These are phyloP conservation scores for Aspergillus sp. DNA, from an alignment of 2,329 filamentous ascomycete species.

Conservation along the genomic window DNA sequence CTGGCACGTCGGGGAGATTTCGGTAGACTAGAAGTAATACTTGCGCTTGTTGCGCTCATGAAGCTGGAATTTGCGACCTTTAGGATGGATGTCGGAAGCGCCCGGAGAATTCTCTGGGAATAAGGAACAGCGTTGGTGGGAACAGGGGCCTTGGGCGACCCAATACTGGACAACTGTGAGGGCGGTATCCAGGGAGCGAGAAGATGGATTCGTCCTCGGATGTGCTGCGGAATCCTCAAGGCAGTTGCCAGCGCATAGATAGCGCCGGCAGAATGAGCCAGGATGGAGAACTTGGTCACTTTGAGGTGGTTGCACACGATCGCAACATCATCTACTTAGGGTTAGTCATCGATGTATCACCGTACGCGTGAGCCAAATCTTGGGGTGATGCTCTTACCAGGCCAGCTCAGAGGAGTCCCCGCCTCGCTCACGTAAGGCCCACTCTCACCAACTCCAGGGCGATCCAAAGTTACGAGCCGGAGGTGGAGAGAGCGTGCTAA, in stretches of 20 bases:
- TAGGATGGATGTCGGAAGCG: slow-evolving; percentile 83
- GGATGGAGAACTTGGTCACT: slow-evolving; percentile 92
- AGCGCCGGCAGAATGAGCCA: slow-evolving; percentile 95
- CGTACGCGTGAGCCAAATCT: background rate
- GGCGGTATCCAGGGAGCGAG: slow-evolving; percentile 91
- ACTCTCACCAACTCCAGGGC: slow-evolving; percentile 90
- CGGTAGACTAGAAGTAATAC: slow-evolving; percentile 74
- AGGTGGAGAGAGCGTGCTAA: slow-evolving; percentile 84
- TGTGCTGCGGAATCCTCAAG: slow-evolving; percentile 91
- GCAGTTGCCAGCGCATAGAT: slow-evolving; percentile 96
- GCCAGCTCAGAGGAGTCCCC: slow-evolving; percentile 88
- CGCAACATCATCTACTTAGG: slow-evolving; percentile 69
- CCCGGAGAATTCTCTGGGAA: slow-evolving; percentile 85
- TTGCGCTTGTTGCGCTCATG: slow-evolving; percentile 86
- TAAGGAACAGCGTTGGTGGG: slow-evolving; percentile 86
- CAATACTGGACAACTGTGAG: slow-evolving; percentile 82
- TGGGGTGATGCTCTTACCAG: slow-evolving; percentile 59
- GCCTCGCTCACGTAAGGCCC: slow-evolving; percentile 79
- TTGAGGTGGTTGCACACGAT: slow-evolving; percentile 89
- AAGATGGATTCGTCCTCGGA: slow-evolving; percentile 89
- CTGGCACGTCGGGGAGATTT: slow-evolving; percentile 63
- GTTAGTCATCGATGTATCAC: slow-evolving; percentile 9
- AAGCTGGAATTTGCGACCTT: slow-evolving; percentile 95
- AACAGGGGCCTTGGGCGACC: slow-evolving; percentile 69
- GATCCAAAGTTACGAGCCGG: slow-evolving; percentile 87